A percentile compares a stretch with the other conserved stretches of the same genome.
Conservation (phyloP, 78 protist species). For the Polysphondylium violaceum region DNA sequence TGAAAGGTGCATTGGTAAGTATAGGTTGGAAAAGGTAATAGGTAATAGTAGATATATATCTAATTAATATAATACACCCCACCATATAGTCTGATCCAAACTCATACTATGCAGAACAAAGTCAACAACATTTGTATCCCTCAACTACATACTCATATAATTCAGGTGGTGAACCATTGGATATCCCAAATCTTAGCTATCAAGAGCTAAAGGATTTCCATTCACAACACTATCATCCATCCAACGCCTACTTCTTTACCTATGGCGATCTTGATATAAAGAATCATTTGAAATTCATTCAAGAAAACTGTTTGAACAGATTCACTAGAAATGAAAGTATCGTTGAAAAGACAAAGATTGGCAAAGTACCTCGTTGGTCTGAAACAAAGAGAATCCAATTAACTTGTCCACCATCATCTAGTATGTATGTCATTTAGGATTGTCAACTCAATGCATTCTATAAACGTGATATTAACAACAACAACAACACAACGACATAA, state of each 20-base stretch:
- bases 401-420: slow-evolving; percentile 78
- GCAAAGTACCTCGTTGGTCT: slow-evolving; percentile 59
- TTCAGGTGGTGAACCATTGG: slow-evolving; percentile 92
- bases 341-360: slow-evolving; percentile 1
- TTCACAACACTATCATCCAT: slow-evolving; percentile 72
- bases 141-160: slow-evolving; percentile 77
- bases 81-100: slow-evolving; percentile 3
- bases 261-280: slow-evolving; percentile 59
- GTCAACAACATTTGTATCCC: slow-evolving; percentile 53
- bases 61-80: no score
- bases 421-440: slow-evolving; percentile 9
- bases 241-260: slow-evolving; percentile 73
- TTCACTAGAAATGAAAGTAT: slow-evolving; percentile 4
- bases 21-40: background rate
- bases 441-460: background rate
- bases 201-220: slow-evolving; percentile 83
- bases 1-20: slow-evolving; percentile 89
- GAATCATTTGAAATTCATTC: slow-evolving; percentile 10
- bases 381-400: slow-evolving; percentile 16
- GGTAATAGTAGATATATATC: background rate
- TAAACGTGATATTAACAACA: background rate
- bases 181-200: slow-evolving; percentile 82
- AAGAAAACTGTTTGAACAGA: slow-evolving; percentile 15
- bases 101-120: slow-evolving; percentile 9
- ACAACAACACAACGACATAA: no score